These are phyloP conservation scores for Puya raimondii DNA, from an alignment of 176 grass and related monocot species.

Conservation along the genomic window DNA sequence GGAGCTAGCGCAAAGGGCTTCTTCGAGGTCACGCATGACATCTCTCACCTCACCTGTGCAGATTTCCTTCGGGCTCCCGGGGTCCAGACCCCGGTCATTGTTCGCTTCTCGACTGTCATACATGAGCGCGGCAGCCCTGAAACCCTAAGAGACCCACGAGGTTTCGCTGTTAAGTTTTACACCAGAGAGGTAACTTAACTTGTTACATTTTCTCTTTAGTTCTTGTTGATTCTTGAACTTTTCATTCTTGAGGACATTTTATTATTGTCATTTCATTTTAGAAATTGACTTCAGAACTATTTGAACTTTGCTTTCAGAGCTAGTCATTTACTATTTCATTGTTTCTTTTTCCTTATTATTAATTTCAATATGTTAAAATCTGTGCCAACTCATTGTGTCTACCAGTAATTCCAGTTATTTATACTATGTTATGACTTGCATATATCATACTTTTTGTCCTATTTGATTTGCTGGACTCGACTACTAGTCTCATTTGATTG, in stretches of 20 bases:
- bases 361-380: no score
- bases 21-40: slow-evolving; percentile 98
- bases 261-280: neutral
- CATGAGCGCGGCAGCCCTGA: slow-evolving; percentile 95
- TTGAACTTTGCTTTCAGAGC: no score
- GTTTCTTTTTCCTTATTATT: no score
- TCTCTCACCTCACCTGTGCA: slow-evolving; percentile 80
- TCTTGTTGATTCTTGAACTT: neutral
- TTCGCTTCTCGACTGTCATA: slow-evolving; percentile 99
- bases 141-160: slow-evolving; percentile 88
- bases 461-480: no score
- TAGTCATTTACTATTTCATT: no score
- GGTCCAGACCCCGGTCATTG: slow-evolving; percentile 76
- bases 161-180: slow-evolving; percentile 99
- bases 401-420: no score
- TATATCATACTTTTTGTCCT: no score
- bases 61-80: slow-evolving; percentile 83
- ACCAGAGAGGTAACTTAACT: slow-evolving; percentile 50
- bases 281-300: neutral
- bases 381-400: no score
- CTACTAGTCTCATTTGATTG: no score
- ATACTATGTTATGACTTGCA: no score
- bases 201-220: neutral
- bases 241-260: neutral
- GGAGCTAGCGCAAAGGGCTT: slow-evolving; percentile 97